Base-by-base conservation (phyloP, 805 yeast genomes). In the Kazachstania viticola region DNA sequence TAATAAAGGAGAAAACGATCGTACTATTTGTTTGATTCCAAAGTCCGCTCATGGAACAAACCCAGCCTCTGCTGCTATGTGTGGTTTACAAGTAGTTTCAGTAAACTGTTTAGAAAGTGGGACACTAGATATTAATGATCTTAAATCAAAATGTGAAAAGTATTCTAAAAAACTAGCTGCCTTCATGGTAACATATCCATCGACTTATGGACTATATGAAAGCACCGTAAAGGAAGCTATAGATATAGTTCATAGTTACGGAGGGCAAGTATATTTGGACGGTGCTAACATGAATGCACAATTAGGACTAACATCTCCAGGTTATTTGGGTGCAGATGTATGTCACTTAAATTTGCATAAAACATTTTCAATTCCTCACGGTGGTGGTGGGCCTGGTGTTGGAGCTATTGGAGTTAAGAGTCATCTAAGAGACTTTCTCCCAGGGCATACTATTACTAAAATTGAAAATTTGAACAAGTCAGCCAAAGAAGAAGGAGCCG, bases 281-380 rank as follows among this genome's bases (percentile, higher is more conserved):
- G 98, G 98, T 56, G 98, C 98, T 35, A 91, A 91, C 62, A 91
- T 91, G 98, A 91, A 91, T 56, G 98, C 98, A 0, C 98, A 91
- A 62, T 94, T 91, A 30, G 98, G 98, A 11, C 67, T 91, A 38
- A 88, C 97, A 0, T 81, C 94, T 5, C 97, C 98, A 8, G 98
- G 97, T 36, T 96, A 85, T 52, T 64, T 91, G 45, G 97, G 96
- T 32, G 97, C 97, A 9, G 98, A 91, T 61, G 97, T 91, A 26
- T 91, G 98, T 58, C 98, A 91, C 51, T 70, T 91, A 64, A 91
- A 91, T 58, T 67, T 91, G 54, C 98, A 91, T 67, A 91, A 91
- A 64, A 91, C 98, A 1, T 91, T 91, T 66, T 85, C 96, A 28
- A 84, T 91, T 51, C 93, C 95, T 34, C 98, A 91, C 51, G 98